Conservation (phyloP, 768 basidiomycete genomes). For the Paxillus rubicundulus region DNA sequence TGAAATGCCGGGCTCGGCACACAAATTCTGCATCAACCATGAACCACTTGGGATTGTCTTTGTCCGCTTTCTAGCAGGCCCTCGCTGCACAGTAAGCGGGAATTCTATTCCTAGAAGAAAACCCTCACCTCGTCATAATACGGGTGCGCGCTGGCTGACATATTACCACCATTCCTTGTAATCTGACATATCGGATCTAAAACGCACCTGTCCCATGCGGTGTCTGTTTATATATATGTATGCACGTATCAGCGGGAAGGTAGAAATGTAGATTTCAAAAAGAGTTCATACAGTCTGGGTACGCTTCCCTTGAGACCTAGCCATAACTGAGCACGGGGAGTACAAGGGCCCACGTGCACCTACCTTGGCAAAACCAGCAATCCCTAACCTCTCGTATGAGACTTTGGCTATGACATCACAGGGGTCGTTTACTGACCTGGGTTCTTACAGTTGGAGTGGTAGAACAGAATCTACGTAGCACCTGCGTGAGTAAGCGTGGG, state of each 20-base stretch:
- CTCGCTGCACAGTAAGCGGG: background rate
- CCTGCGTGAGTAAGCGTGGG: background rate
- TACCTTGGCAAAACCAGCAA: constrained; percentile 84
- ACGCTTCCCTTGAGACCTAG: constrained; percentile 78
- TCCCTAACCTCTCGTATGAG: constrained; percentile 42
- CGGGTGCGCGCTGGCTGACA: constrained; percentile 57
- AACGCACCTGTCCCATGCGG: constrained; percentile 84
- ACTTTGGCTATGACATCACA: background rate
- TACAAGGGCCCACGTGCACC: constrained; percentile 4
- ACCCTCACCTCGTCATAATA: constrained; percentile 68
- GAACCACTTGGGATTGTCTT: constrained; percentile 81
- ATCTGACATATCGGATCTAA: constrained; percentile 3
- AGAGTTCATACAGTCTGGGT: constrained; percentile 75
- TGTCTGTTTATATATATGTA: constrained; percentile 47
- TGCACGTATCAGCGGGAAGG: constrained; percentile 5
- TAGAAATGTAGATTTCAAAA: background rate
- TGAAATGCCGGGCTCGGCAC: constrained; percentile 64
- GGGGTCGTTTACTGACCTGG: constrained; percentile 51
- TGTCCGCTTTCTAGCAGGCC: constrained; percentile 65
- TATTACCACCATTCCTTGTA: constrained; percentile 7
- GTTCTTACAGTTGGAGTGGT: constrained; percentile 83
- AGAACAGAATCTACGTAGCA: constrained; percentile 65
- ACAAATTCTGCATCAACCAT: constrained; percentile 84
- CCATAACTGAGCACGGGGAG: constrained; percentile 4
- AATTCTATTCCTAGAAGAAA: constrained; percentile 1